phyloP scores from a whole-genome alignment of 495 filamentous ascomycete genomes.

The Thermochaetoides thermophila region DNA sequence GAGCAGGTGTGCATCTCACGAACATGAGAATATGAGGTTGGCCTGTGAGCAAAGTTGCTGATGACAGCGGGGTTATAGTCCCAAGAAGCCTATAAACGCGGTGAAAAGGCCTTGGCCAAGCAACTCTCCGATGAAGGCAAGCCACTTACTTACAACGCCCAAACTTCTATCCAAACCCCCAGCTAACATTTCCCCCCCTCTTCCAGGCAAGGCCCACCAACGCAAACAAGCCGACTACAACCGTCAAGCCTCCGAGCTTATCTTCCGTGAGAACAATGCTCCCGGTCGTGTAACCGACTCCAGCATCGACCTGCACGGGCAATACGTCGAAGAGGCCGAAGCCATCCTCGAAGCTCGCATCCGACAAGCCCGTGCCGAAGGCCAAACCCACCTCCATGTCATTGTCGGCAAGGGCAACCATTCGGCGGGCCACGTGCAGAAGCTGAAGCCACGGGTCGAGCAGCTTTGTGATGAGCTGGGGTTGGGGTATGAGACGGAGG shows the following conservation, averaged over 20 bases:
- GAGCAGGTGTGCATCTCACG: too few relatives aligned
- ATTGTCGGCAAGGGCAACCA: slow-evolving; percentile 96
- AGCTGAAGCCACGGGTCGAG: slow-evolving; percentile 85
- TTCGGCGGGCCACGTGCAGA: slow-evolving; percentile 60
- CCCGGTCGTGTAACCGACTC: slow-evolving; percentile 52
- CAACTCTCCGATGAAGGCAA: slow-evolving; percentile 72
- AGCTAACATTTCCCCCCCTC: neutral
- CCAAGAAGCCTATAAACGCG: slow-evolving; percentile 62
- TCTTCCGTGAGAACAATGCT: slow-evolving; percentile 88
- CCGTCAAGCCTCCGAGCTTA: slow-evolving; percentile 76
- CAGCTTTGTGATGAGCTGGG: slow-evolving; percentile 68
- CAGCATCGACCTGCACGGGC: slow-evolving; percentile 86
- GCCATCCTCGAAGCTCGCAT: slow-evolving; percentile 75
- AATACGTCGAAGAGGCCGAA: slow-evolving; percentile 89
- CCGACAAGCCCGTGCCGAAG: slow-evolving; percentile 49
- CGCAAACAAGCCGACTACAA: slow-evolving; percentile 70
- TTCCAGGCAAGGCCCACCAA: slow-evolving; percentile 69
- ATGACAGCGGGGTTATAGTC: slow-evolving; percentile 31
- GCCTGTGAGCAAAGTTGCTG: neutral
- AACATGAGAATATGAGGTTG: too few relatives aligned
- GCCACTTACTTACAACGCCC: too few relatives aligned
- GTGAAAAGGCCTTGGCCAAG: slow-evolving; percentile 69
- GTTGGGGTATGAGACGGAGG: slow-evolving; percentile 66
- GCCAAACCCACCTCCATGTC: slow-evolving; percentile 53
- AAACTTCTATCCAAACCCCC: too few relatives aligned